Evolutionary conservation across 768 basidiomycete species (phyloP).

Genomic region (Termitomyces sp.): DNA sequence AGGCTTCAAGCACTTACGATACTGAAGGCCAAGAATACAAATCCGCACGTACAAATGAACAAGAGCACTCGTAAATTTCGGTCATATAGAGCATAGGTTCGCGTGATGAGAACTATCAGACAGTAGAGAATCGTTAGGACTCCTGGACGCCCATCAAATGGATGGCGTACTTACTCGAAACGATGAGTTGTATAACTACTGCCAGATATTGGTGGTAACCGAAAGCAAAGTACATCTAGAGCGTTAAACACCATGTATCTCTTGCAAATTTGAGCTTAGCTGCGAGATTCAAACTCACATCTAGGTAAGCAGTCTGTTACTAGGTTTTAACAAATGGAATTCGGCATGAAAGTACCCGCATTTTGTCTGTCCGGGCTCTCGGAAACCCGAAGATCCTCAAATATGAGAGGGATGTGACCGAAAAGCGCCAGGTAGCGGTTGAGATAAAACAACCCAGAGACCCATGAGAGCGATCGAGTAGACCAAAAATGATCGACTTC

Average conservation of each 20-base stretch:
- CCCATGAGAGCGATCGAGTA: slow-evolving; percentile 28
- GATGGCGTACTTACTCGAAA: slow-evolving; percentile 28
- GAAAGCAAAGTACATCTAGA: slow-evolving; percentile 26
- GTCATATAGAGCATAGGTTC: slow-evolving; percentile 42
- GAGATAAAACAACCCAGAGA: slow-evolving; percentile 38
- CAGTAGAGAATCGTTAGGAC: not conserved
- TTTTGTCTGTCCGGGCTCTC: slow-evolving; percentile 16
- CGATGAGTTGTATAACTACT: slow-evolving; percentile 34
- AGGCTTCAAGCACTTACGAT: not conserved
- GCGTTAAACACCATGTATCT: not conserved
- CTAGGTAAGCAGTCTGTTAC: not conserved
- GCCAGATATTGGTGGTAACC: slow-evolving; percentile 31
- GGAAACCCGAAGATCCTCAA: slow-evolving; percentile 15
- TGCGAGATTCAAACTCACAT: slow-evolving; percentile 2
- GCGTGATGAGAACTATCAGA: slow-evolving; percentile 33
- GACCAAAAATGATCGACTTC: slow-evolving; percentile 49
- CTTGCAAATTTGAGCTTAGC: not conserved
- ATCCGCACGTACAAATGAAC: slow-evolving; percentile 24
- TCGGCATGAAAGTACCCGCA: not conserved
- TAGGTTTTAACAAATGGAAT: not conserved
- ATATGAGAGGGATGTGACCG: slow-evolving; percentile 36
- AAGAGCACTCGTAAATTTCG: slow-evolving; percentile 28
- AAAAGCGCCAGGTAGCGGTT: slow-evolving; percentile 43
- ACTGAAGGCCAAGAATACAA: slow-evolving; percentile 29
- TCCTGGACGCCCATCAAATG: not conserved